phyloP scores from a whole-genome alignment of 805 yeast genomes.

The Blastobotrys mokoenaii region DNA sequence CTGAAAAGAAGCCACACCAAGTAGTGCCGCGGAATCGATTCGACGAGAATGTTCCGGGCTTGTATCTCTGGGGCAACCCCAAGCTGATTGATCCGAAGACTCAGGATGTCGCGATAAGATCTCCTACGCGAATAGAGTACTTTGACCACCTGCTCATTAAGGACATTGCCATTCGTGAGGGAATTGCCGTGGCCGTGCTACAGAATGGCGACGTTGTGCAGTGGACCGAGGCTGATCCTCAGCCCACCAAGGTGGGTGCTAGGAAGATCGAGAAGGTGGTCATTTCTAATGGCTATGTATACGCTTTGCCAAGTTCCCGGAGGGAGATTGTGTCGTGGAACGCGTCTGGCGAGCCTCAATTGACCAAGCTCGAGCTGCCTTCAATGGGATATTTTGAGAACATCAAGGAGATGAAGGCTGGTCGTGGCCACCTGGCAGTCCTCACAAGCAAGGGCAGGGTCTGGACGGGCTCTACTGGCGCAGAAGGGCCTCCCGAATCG shows the following conservation, averaged over 20 bases:
- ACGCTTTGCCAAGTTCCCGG: constrained; percentile 36
- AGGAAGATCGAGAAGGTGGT: constrained; percentile 37
- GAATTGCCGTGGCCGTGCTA: constrained; percentile 47
- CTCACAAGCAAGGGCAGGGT: constrained; percentile 53
- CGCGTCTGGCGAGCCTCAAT: background rate
- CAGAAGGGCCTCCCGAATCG: constrained; percentile 20
- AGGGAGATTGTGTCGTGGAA: constrained; percentile 26
- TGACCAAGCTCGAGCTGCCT: constrained; percentile 1
- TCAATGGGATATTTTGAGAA: constrained; percentile 39
- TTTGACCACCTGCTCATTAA: constrained; percentile 56
- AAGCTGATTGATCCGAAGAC: constrained; percentile 28
- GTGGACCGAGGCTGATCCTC: constrained; percentile 39
- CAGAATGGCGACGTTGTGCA: constrained; percentile 64
- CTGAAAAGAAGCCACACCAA: too few relatives aligned
- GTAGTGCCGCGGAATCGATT: background rate
- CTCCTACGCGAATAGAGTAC: constrained; percentile 52
- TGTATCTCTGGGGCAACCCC: constrained; percentile 52
- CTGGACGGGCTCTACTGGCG: constrained; percentile 54
- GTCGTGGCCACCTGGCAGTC: constrained; percentile 61
- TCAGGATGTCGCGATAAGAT: constrained; percentile 30
- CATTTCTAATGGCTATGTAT: constrained; percentile 38
- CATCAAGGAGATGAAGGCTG: constrained; percentile 47
- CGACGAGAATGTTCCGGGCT: constrained; percentile 41
- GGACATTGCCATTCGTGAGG: constrained; percentile 46
- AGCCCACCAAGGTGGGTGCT: constrained; percentile 31